Evolutionary conservation across 805 yeast species (phyloP).

Genomic region (Candida berthetii): DNA sequence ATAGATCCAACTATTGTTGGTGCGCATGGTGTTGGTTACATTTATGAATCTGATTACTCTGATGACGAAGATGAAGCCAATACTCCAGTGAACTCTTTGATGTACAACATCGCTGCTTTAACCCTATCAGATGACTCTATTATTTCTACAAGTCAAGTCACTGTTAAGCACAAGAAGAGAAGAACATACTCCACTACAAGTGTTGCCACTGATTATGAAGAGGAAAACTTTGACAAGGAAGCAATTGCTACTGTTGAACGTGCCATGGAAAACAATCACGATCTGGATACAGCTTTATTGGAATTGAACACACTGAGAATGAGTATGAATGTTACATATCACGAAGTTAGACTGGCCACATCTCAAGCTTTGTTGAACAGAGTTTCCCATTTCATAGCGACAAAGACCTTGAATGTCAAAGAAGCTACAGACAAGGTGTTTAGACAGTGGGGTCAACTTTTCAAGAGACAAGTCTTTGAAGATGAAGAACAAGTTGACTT

Average conservation of each 20-base stretch:
- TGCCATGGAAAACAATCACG: constrained; percentile 89
- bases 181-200: constrained; percentile 35
- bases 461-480: constrained; percentile 81
- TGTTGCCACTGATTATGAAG: constrained; percentile 45
- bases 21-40: constrained; percentile 26
- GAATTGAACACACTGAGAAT: constrained; percentile 93
- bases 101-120: constrained; percentile 41
- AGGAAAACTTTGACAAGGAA: constrained; percentile 79
- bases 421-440: constrained; percentile 76
- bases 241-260: constrained; percentile 92
- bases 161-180: constrained; percentile 31
- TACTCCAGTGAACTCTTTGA: constrained; percentile 25
- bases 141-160: constrained; percentile 39
- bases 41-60: constrained; percentile 28
- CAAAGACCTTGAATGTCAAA: constrained; percentile 70
- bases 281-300: constrained; percentile 83
- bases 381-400: constrained; percentile 65
- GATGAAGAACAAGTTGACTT: constrained; percentile 73
- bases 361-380: constrained; percentile 63
- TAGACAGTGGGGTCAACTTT: constrained; percentile 74
- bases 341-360: constrained; percentile 85
- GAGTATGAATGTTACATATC: constrained; percentile 96
- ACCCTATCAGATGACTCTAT: constrained; percentile 55
- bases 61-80: constrained; percentile 24
- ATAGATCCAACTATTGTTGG: constrained; percentile 26